A percentile compares a stretch with the other conserved stretches of the same genome.
Evolutionary conservation across 2,329 filamentous ascomycete genomes (phyloP).

Genomic region (Cordyceps tenuipes): DNA sequence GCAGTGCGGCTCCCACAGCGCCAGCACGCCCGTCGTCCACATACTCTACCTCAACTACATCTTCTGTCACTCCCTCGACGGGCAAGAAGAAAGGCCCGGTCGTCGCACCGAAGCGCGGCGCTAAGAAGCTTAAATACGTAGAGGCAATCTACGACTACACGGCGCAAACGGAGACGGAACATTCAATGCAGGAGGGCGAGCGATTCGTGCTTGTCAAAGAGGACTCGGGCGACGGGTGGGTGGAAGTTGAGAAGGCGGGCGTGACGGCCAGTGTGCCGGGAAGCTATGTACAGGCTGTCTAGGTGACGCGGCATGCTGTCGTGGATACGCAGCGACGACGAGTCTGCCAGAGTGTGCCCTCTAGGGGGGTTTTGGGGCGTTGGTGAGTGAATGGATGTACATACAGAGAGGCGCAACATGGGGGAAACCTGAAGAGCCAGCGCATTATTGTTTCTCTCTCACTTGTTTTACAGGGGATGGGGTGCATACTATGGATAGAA

Average conservation of each 20-base stretch:
- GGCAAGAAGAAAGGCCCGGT: conserved; percentile 82
- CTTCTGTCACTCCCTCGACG: conserved; percentile 25
- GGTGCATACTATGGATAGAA: not conserved
- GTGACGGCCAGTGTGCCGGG: conserved; percentile 83
- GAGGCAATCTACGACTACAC: conserved; percentile 89
- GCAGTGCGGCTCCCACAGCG: conserved; percentile 36
- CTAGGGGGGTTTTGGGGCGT: not conserved
- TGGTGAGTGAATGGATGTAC: not conserved
- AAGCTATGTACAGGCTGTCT: conserved; percentile 79
- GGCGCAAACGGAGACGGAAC: conserved; percentile 77
- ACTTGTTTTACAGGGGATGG: not conserved
- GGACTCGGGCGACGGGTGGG: conserved; percentile 91
- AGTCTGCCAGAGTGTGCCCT: not conserved
- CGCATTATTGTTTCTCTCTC: not conserved
- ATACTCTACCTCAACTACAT: conserved; percentile 61
- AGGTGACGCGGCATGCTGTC: conserved; percentile 18
- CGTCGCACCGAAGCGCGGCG: conserved; percentile 81
- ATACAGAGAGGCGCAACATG: not conserved
- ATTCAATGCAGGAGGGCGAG: conserved; percentile 86
- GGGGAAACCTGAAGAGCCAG: not conserved
- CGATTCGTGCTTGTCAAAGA: conserved; percentile 81
- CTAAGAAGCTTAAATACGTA: conserved; percentile 90
- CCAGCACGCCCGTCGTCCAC: conserved; percentile 60
- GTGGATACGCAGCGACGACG: not conserved
- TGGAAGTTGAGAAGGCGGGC: conserved; percentile 88